Evolutionary conservation across 805 yeast genomes (phyloP), one percentile per base, ranked within the genome.

Genomic region (Yarrowia porcina): DNA sequence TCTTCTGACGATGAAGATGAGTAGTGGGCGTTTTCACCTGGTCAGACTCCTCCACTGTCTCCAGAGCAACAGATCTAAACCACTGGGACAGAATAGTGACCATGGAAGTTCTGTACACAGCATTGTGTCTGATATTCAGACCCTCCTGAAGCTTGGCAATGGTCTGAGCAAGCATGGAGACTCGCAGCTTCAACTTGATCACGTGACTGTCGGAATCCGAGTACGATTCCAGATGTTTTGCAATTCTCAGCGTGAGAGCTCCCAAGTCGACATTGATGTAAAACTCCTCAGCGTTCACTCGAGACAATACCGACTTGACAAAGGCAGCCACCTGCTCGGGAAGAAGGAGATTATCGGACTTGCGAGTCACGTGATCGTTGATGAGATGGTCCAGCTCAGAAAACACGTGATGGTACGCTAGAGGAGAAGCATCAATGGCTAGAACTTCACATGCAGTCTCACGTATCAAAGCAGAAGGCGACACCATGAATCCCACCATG

Each of bases 401-500:
- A 54, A 85, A 77, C 20, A 86, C 75, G 28, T 65, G 78, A 68
- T 61, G 78, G 79, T 69, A 81, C 80, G 13, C 84, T 79, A 25
- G 77, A 76, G 12, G 90, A 83, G 74, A 88, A 86, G 86, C 73
- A 64, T 87, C 92, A 30, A 80, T 75, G 13, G 88, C 83, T 45
- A 90, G 72, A 1, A 89, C 84, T 66, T 89, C 96, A 65, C 86
- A 83, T 2, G 89, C 82, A 42, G 84, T 83, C 47, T 89, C 94
- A 65, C 96, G 78, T 0, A 85, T 79, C 5, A 83, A 52, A 5
- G 79, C 64, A 82, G 74, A 69, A 79, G 83, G 25, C 75, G 76
- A 66, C 10, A 64, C 77, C 74, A 15, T 68, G 70, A 21, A 71
- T 65, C 45, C 80, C 73, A 35, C 73, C 74, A 21, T 68, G 68